phyloP scores from a whole-genome alignment of 257 asterid genomes.

The Eucommia ulmoides region DNA sequence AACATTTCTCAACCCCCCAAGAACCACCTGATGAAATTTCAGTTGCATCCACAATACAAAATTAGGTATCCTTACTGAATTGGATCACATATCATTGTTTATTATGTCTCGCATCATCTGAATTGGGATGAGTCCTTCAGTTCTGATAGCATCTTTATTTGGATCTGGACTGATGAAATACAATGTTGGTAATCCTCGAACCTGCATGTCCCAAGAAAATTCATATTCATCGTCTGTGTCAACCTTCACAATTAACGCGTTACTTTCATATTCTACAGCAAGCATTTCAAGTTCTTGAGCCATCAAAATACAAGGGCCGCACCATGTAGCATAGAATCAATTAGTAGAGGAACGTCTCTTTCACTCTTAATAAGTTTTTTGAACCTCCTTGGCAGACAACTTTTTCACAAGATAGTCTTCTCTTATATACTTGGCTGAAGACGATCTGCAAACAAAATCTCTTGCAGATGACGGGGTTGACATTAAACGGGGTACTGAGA shows the following conservation, averaged over 20 bases:
- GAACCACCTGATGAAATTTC: too few relatives aligned
- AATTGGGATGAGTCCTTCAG: slow-evolving; percentile 94
- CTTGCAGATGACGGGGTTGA: slow-evolving; percentile 19
- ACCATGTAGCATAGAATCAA: slow-evolving; percentile 97
- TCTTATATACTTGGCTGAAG: slow-evolving; percentile 55
- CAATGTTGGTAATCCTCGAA: background rate
- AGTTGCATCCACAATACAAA: too few relatives aligned
- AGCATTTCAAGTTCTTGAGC: slow-evolving; percentile 99
- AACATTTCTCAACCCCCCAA: too few relatives aligned
- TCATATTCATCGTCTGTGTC: slow-evolving; percentile 90
- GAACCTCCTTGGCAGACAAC: slow-evolving; percentile 60
- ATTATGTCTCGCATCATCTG: slow-evolving; percentile 85
- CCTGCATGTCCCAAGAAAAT: slow-evolving; percentile 85
- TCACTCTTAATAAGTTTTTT: slow-evolving; percentile 79
- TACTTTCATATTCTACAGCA: slow-evolving; percentile 90
- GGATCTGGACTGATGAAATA: slow-evolving; percentile 22
- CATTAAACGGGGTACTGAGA: slow-evolving; percentile 18
- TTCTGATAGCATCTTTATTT: slow-evolving; percentile 76
- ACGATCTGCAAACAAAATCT: slow-evolving; percentile 13
- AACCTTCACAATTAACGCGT: slow-evolving; percentile 74
- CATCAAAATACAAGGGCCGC: slow-evolving; percentile 97
- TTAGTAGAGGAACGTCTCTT: slow-evolving; percentile 63
- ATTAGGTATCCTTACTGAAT: too few relatives aligned
- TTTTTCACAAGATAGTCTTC: slow-evolving; percentile 96
- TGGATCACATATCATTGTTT: slow-evolving; percentile 56